phyloP scores from a whole-genome alignment of 208 protist genomes.

The Trypanosomatidae sp. region DNA sequence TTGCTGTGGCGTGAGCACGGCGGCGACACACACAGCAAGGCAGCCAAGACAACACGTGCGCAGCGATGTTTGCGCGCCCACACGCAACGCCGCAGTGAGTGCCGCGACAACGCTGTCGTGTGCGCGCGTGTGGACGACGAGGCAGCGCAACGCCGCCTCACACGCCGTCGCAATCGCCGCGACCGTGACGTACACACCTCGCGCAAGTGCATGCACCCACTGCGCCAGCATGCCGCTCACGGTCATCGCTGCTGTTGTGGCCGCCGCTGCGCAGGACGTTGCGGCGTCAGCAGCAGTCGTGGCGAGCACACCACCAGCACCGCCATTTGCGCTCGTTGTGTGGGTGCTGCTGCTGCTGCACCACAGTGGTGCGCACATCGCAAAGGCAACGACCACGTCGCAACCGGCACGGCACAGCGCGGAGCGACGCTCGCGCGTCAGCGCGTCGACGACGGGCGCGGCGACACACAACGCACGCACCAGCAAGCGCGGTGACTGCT shows the following conservation, averaged over 20 bases:
- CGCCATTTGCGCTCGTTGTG: too few relatives aligned
- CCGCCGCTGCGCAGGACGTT: too few relatives aligned
- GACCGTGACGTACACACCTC: constrained; percentile 72
- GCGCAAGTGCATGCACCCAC: constrained; percentile 38
- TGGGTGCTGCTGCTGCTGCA: too few relatives aligned
- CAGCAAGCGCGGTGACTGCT: too few relatives aligned
- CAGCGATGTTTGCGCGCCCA: constrained; percentile 63
- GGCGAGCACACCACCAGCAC: too few relatives aligned
- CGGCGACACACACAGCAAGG: constrained; percentile 44
- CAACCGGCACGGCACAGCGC: constrained; percentile 65
- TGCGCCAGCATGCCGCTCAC: constrained; percentile 13
- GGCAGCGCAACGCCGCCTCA: constrained; percentile 35
- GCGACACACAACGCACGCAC: constrained; percentile 9
- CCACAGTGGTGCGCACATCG: constrained; percentile 28
- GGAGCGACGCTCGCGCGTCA: constrained; percentile 55
- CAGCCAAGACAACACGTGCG: constrained; percentile 68
- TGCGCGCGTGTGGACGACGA: constrained; percentile 45
- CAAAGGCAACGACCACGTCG: constrained; percentile 20
- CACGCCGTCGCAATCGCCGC: constrained; percentile 56
- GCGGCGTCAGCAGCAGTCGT: too few relatives aligned
- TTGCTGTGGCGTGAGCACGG: too few relatives aligned
- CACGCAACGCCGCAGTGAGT: constrained; percentile 24
- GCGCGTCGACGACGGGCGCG: constrained; percentile 16
- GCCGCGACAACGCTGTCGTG: constrained; percentile 19
- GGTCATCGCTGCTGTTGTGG: too few relatives aligned